Evolutionary conservation across 345 rosid species (phyloP).

Genomic region (Physaria fendleri): DNA sequence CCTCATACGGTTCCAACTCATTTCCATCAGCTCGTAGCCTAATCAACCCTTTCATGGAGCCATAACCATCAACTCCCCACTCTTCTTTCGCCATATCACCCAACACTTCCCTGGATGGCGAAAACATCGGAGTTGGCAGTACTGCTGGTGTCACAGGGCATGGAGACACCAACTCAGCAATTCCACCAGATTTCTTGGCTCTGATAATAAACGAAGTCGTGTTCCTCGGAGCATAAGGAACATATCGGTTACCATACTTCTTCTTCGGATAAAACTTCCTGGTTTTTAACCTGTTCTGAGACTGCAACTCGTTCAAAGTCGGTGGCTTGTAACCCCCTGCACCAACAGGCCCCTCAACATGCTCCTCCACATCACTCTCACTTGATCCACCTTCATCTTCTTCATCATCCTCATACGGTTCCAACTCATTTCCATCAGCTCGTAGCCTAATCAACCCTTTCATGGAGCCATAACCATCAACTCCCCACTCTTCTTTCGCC

Average conservation of each 20-base stretch:
- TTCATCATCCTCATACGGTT: constrained; percentile 76
- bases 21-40: constrained; percentile 69
- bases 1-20: constrained; percentile 54
- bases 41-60: constrained; percentile 95
- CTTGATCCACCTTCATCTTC: constrained; percentile 92
- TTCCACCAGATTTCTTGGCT: constrained; percentile 88
- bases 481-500: constrained; percentile 99
- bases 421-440: constrained; percentile 57
- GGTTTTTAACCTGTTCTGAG: constrained; percentile 65
- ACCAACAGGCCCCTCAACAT: too few species aligned
- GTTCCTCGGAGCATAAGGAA: constrained; percentile 93
- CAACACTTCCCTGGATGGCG: constrained; percentile 77
- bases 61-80: constrained; percentile 99
- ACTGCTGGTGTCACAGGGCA: constrained; percentile 90
- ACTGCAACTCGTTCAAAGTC: constrained; percentile 70
- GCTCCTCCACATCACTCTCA: constrained; percentile 97
- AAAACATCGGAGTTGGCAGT: constrained; percentile 75
- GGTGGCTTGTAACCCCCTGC: constrained; percentile 91
- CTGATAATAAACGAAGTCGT: constrained; percentile 81
- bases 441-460: constrained; percentile 85
- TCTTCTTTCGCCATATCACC: constrained; percentile 97
- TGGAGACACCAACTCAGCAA: constrained; percentile 88
- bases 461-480: constrained; percentile 99
- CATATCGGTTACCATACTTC: constrained; percentile 59
- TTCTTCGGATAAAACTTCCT: constrained; percentile 66